Conservation (phyloP, 441 rosid genomes). For the Erysimum cheiri region DNA sequence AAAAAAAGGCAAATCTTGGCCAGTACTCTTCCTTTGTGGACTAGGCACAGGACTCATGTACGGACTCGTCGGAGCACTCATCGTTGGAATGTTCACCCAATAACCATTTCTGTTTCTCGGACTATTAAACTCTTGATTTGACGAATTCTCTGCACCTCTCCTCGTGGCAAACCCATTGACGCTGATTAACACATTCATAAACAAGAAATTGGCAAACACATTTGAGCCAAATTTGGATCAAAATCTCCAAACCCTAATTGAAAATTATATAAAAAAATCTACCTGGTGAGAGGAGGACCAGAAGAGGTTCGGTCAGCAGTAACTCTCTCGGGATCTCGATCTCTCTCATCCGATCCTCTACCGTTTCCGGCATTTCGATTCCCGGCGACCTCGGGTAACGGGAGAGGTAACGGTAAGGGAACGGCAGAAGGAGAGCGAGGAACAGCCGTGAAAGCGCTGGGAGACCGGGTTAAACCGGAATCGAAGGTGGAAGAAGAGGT, state of each 20-base stretch:
- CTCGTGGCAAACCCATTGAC: slow-evolving; percentile 39
- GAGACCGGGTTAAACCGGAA: slow-evolving; percentile 42
- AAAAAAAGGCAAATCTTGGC: slow-evolving; percentile 52
- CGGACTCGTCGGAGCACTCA: slow-evolving; percentile 77
- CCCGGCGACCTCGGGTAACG: slow-evolving; percentile 53
- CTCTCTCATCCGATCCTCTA: slow-evolving; percentile 37
- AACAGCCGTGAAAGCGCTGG: slow-evolving; percentile 37
- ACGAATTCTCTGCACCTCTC: slow-evolving; percentile 51
- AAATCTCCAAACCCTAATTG: slow-evolving; percentile 7
- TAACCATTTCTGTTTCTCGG: slow-evolving; percentile 46
- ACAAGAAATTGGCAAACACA: neutral
- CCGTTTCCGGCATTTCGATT: slow-evolving; percentile 41
- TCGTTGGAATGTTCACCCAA: slow-evolving; percentile 54
- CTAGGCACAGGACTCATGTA: slow-evolving; percentile 64
- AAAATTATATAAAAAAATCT: neutral
- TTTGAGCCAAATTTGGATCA: neutral
- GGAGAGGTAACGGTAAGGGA: slow-evolving; percentile 66
- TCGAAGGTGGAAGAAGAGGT: slow-evolving; percentile 28
- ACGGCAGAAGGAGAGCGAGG: slow-evolving; percentile 49
- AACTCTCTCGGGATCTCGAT: slow-evolving; percentile 37
- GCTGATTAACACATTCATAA: slow-evolving; percentile 12
- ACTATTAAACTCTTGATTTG: slow-evolving; percentile 47
- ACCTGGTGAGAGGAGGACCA: slow-evolving; percentile 56
- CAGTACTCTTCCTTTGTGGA: slow-evolving; percentile 54
- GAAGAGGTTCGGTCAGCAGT: slow-evolving; percentile 47